Conservation (phyloP, 495 filamentous ascomycete genomes). For the Penicillium dipodomyicola region DNA sequence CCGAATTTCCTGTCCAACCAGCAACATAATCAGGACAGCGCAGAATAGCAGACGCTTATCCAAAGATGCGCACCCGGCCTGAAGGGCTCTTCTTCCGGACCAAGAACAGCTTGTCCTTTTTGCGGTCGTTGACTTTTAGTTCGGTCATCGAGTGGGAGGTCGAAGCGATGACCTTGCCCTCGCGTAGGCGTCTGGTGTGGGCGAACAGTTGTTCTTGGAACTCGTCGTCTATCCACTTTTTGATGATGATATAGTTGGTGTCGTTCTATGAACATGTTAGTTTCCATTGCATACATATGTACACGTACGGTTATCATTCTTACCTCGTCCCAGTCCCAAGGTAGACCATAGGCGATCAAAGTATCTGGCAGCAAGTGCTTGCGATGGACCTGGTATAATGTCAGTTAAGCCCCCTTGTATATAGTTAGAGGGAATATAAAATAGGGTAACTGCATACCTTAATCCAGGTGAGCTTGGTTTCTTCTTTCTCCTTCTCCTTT, state of each 20-base stretch:
- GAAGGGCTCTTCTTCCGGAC: conserved; percentile 61
- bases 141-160: conserved; percentile 47
- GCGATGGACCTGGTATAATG: conserved; percentile 40
- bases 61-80: conserved; percentile 34
- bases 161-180: conserved; percentile 46
- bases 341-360: conserved; percentile 44
- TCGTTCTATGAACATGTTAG: conserved; percentile 43
- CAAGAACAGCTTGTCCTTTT: conserved; percentile 54
- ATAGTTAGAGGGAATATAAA: neutral
- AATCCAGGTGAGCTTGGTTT: conserved; percentile 50
- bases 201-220: conserved; percentile 71
- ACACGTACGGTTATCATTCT: conserved; percentile 10
- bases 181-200: conserved; percentile 64
- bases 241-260: conserved; percentile 71
- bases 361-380: conserved; percentile 52
- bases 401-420: conserved; percentile 14
- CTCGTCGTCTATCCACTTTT: conserved; percentile 68
- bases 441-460: conserved; percentile 37
- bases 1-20: neutral
- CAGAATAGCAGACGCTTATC: conserved; percentile 18
- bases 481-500: conserved; percentile 49
- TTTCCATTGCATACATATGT: neutral
- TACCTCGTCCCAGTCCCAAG: conserved; percentile 54
- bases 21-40: conserved; percentile 2
- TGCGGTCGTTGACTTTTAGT: conserved; percentile 50